A percentile compares a stretch with the other conserved stretches of the same genome.
Evolutionary conservation across 2,329 filamentous ascomycete genomes (phyloP).

Genomic region (Myriangium duriaei): DNA sequence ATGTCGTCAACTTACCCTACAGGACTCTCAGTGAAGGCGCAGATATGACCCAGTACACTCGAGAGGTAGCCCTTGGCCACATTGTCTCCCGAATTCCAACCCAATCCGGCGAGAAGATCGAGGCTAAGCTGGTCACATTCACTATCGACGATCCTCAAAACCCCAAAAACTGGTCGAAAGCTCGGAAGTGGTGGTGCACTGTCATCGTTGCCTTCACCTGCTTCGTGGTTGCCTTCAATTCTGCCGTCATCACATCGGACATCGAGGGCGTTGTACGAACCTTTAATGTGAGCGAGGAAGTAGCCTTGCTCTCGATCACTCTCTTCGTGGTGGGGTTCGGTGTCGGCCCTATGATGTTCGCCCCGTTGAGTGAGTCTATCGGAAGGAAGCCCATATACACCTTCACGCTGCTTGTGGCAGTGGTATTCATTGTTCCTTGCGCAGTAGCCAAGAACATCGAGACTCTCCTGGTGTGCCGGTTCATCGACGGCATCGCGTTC

Average conservation of each 20-base stretch:
- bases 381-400: slow-evolving; percentile 61
- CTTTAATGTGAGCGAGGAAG: slow-evolving; percentile 59
- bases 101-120: slow-evolving; percentile 15
- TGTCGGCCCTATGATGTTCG: slow-evolving; percentile 63
- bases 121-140: slow-evolving; percentile 58
- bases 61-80: slow-evolving; percentile 14
- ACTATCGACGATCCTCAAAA: slow-evolving; percentile 40
- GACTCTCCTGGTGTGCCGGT: slow-evolving; percentile 62
- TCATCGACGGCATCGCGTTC: slow-evolving; percentile 73
- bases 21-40: slow-evolving; percentile 13
- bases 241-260: slow-evolving; percentile 67
- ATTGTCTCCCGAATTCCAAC: slow-evolving; percentile 17
- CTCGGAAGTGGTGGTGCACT: slow-evolving; percentile 44
- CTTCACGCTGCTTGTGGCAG: slow-evolving; percentile 54
- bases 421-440: slow-evolving; percentile 70
- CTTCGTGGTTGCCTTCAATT: slow-evolving; percentile 40
- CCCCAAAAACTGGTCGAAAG: slow-evolving; percentile 32
- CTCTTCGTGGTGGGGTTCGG: slow-evolving; percentile 76
- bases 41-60: slow-evolving; percentile 19
- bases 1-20: slow-evolving; percentile 14
- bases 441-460: slow-evolving; percentile 63
- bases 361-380: slow-evolving; percentile 63
- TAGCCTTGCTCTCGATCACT: slow-evolving; percentile 58
- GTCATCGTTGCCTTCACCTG: slow-evolving; percentile 60
- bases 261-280: slow-evolving; percentile 49